These are phyloP conservation scores for Cenchrus americanus DNA, from an alignment of 176 grass and related monocot genomes.

Conservation along the genomic window DNA sequence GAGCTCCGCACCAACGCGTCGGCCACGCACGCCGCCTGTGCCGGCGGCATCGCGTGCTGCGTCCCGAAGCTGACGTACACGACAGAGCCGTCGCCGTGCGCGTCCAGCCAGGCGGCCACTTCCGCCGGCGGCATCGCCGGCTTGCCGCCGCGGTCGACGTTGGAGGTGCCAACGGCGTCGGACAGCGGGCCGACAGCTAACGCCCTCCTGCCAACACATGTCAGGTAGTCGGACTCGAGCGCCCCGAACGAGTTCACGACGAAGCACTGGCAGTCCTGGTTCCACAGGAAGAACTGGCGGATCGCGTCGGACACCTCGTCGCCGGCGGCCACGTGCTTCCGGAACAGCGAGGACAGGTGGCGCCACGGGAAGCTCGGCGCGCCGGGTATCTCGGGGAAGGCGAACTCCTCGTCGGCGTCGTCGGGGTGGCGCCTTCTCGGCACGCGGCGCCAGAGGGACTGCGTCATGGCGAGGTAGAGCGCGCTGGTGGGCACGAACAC, in stretches of 20 bases:
- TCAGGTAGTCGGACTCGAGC: conserved; percentile 47
- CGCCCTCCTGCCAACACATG: conserved; percentile 33
- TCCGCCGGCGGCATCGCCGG: not conserved
- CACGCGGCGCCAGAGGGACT: conserved; percentile 37
- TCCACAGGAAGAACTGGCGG: conserved; percentile 61
- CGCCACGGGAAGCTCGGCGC: conserved; percentile 40
- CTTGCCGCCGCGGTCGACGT: conserved; percentile 26
- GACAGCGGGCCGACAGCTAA: conserved; percentile 60
- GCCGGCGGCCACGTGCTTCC: conserved; percentile 35
- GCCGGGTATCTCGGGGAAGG: conserved; percentile 41
- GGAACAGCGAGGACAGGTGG: conserved; percentile 43
- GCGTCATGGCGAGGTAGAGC: conserved; percentile 37
- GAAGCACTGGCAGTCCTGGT: conserved; percentile 45
- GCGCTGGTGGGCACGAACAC: conserved; percentile 42
- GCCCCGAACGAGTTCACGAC: conserved; percentile 51
- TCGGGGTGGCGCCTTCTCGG: not conserved
- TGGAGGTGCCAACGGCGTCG: not conserved
- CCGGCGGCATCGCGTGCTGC: conserved; percentile 32
- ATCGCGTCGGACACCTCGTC: conserved; percentile 54
- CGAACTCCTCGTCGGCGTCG: conserved; percentile 3
- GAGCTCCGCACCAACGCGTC: conserved; percentile 45
- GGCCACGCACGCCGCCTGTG: conserved; percentile 46
- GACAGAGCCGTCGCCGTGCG: conserved; percentile 42
- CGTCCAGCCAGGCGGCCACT: conserved; percentile 55
- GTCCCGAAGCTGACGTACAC: conserved; percentile 69